Evolutionary conservation across 305 asterid genomes (phyloP).

Genomic region (Striga hermonthica): DNA sequence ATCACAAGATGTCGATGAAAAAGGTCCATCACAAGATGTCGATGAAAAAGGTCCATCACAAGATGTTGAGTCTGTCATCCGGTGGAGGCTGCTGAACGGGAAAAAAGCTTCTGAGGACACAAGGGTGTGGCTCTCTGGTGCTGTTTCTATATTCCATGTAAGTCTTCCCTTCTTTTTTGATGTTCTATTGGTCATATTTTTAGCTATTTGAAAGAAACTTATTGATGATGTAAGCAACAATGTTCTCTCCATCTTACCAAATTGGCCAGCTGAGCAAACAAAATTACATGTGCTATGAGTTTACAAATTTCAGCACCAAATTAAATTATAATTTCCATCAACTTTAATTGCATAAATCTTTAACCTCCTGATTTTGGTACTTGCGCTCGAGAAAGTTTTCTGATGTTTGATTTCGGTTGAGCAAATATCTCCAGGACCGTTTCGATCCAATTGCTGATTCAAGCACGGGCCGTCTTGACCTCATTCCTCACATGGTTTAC

Average conservation of each 20-base stretch:
- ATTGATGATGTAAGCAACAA: no score
- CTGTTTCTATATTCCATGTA: slow-evolving; percentile 74
- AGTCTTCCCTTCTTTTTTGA: slow-evolving; percentile 35
- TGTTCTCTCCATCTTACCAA: not conserved
- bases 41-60: slow-evolving; percentile 36
- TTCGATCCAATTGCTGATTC: slow-evolving; percentile 83
- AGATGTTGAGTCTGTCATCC: slow-evolving; percentile 44
- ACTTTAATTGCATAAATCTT: slow-evolving; percentile 13
- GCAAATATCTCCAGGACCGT: slow-evolving; percentile 54
- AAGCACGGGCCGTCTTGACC: slow-evolving; percentile 59
- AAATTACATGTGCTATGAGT: slow-evolving; percentile 1
- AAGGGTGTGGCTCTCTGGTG: slow-evolving; percentile 68
- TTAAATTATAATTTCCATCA: not conserved
- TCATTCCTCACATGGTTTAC: slow-evolving; percentile 72
- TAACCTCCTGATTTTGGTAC: slow-evolving; percentile 16
- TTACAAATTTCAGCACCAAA: not conserved
- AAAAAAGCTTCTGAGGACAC: slow-evolving; percentile 56
- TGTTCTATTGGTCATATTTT: slow-evolving; percentile 2
- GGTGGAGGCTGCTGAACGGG: slow-evolving; percentile 83
- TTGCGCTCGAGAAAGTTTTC: slow-evolving; percentile 20
- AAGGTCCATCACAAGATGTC: slow-evolving; percentile 32
- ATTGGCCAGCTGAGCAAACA: not conserved
- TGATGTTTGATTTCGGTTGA: slow-evolving; percentile 8
- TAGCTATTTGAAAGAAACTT: no score
- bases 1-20: slow-evolving; percentile 29